Base-by-base conservation (phyloP, 257 asterid species). In the Voacanga thouarsii region DNA sequence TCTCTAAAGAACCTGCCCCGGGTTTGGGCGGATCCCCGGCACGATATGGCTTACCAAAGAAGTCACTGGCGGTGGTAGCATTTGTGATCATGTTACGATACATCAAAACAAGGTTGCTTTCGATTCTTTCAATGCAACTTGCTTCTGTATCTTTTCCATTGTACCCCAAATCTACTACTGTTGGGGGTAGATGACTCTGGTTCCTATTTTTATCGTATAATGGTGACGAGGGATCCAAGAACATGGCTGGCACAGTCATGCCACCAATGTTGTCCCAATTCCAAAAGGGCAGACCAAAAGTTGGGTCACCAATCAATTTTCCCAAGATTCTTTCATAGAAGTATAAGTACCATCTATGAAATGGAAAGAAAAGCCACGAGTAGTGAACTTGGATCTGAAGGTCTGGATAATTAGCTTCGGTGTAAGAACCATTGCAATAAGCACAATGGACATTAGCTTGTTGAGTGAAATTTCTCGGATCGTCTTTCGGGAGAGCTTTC, bases 401-500 rank as follows among this genome's bases (percentile, higher is more conserved):
- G 5, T 71, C 24, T 11, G 75, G 68, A 21, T 39, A 14, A 0
- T 78, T 85, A 15, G 14, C 50, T 45, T 80, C 76, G 0, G 6
- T n/a, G 43, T 80, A 81, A n/a, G 80, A 72, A 21, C 84, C 84
- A 18, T 81, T 75, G 44, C 85, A 84, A 39, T 84, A 81, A 78
- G 87, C 87, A 37, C 87, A 84, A 53, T 84, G 87, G 23, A 84
- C 49, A 14, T 74, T 78, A 23, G 87, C 87, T 81, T 84, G 87
- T 75, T 81, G 84, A 6, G 1, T 43, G 55, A 84, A 78, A 11
- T 55, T 81, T 12, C 83, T 75, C 0, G 87, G 87, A 7, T 85
- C 87, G 16, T 68, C 77, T 7, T 37, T 78, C 0, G 83, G 83
- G 8, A 79, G 80, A 12, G 72, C 51, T 61, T 56, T 79, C 86